Conservation (phyloP, 805 yeast species). For the Metschnikowia arizonensis region DNA sequence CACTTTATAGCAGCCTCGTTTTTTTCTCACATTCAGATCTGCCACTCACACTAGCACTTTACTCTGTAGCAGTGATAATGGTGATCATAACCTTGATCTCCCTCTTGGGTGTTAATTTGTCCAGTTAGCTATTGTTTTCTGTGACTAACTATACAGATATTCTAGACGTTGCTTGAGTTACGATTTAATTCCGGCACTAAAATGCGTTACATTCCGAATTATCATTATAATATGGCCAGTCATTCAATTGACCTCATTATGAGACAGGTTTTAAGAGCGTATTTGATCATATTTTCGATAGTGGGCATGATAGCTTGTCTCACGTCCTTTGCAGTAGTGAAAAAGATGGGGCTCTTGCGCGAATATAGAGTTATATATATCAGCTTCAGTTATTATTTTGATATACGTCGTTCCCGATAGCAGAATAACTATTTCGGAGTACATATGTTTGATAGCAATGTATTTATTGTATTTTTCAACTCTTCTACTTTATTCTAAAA, state of each 20-base stretch:
- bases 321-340: constrained; percentile 23
- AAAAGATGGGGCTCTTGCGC: constrained; percentile 18
- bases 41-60: constrained; percentile 7
- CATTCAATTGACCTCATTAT: constrained; percentile 31
- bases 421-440: constrained; percentile 29
- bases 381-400: constrained; percentile 25
- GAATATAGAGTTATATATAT: constrained; percentile 32
- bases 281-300: constrained; percentile 29
- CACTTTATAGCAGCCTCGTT: constrained; percentile 24
- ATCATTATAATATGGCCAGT: constrained; percentile 27
- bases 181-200: constrained; percentile 34
- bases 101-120: constrained; percentile 31
- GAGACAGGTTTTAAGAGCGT: constrained; percentile 38
- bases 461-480: constrained; percentile 16
- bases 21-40: constrained; percentile 22
- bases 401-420: constrained; percentile 32
- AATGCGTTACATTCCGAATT: constrained; percentile 33
- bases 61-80: constrained; percentile 1
- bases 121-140: constrained; percentile 31
- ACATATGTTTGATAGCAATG: constrained; percentile 22
- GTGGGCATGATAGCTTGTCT: constrained; percentile 29
- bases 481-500: constrained; percentile 1
- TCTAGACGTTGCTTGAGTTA: constrained; percentile 29
- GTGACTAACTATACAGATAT: constrained; percentile 25
- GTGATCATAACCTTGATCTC: constrained; percentile 15